phyloP scores from a whole-genome alignment of 345 rosid genomes.

The Nasturtium officinale region DNA sequence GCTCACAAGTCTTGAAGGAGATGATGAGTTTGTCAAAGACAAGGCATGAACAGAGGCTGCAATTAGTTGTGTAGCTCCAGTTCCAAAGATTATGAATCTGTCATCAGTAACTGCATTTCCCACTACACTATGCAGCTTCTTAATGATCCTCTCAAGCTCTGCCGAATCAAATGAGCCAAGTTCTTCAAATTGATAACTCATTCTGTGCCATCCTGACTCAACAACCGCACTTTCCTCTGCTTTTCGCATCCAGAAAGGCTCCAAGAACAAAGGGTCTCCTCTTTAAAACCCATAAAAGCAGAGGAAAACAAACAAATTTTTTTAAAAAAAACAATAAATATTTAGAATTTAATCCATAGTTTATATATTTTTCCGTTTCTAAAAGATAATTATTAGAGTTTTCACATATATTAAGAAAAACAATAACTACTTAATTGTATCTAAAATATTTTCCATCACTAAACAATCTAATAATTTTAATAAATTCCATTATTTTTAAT shows the following conservation, averaged over 20 bases:
- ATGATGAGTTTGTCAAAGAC: constrained; percentile 43
- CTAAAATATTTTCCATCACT: neutral
- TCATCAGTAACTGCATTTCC: constrained; percentile 60
- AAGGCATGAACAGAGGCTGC: constrained; percentile 67
- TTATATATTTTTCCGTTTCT: no score
- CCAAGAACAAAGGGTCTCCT: constrained; percentile 40
- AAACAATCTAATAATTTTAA: no score
- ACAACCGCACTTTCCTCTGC: constrained; percentile 16
- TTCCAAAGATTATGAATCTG: constrained; percentile 55
- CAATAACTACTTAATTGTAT: no score
- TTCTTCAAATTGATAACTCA: neutral
- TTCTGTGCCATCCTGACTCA: constrained; percentile 21
- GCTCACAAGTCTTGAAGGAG: constrained; percentile 51
- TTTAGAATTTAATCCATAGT: neutral
- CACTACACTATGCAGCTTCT: constrained; percentile 48
- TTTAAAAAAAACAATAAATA: no score
- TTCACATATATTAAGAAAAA: no score
- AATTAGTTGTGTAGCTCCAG: constrained; percentile 68
- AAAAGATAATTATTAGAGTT: no score
- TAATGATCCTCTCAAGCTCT: constrained; percentile 53
- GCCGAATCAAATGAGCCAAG: neutral
- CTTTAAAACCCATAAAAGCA: neutral
- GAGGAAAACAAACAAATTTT: neutral
- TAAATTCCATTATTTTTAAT: no score
- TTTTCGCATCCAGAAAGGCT: constrained; percentile 33